Evolutionary conservation across 192 early-diverging fungal genomes (phyloP), one percentile per base, ranked within the genome.

Genomic region (Anaeromyces robustus): DNA sequence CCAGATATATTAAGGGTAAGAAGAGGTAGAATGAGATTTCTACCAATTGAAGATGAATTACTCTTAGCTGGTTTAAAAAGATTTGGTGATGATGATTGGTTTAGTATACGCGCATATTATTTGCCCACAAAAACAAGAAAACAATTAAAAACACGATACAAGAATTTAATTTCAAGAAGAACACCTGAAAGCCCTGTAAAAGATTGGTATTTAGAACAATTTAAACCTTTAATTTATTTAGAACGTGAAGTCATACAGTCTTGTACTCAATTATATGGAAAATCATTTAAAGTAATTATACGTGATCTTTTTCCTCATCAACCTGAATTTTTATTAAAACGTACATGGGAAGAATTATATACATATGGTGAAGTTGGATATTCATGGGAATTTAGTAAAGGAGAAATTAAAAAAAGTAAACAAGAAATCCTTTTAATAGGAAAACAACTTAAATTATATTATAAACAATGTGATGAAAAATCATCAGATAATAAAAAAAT

Each of bases 71-170:
- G 88, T 0, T 43, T 89, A 80, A 83, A 85, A 77, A 79, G 85
- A 80, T 89, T 89, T 82, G 88, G 88, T 1, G 77, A 81, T 32
- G 88, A 89, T 19, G 86, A 89, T 41, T 79, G 84, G 29, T 83
- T 82, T 11, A 85, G 86, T 18, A 85, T 89, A 32, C 86, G 86
- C 16, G 87, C 82, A 59, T 86, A 89, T 37, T 77, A 86, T 78
- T 77, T 89, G 80, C 88, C 88, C 4, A 87, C 86, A 80, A 89
- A 87, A 82, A 86, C 88, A 0, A 86, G 83, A 30, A 79, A 83
- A 81, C 88, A 89, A 85, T 68, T 89, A 78, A 83, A 86, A n/a
- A 87, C 86, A 78, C 84, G 88, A 29, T 83, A 86, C 78, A 86
- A 84, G 30, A 89, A 89, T 78, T 78, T 86, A 79, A 83, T 84